Percentiles rank a stretch among this genome's conserved stretches.
phyloP scores from a whole-genome alignment of 768 basidiomycete species.

The Mycena haematopus region DNA sequence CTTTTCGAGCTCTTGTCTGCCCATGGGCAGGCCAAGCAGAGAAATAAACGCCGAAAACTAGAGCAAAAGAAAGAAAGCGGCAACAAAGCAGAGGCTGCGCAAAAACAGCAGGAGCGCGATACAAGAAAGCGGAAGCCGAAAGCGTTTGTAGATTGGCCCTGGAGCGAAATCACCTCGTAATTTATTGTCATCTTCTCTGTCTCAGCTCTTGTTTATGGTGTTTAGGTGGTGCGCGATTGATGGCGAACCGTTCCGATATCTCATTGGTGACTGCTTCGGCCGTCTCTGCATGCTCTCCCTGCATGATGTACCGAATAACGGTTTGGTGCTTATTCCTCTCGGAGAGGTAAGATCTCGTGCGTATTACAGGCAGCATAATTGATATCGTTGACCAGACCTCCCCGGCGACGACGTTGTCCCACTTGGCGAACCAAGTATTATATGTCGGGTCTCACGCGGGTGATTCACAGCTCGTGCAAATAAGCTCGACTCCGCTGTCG shows the following conservation, averaged over 20 bases:
- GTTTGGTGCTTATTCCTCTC: slow-evolving; percentile 43
- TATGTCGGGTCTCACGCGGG: slow-evolving; percentile 86
- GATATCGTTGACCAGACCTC: slow-evolving; percentile 58
- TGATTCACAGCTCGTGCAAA: slow-evolving; percentile 77
- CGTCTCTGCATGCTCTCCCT: slow-evolving; percentile 70
- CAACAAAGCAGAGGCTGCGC: slow-evolving; percentile 52
- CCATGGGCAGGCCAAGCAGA: slow-evolving; percentile 57
- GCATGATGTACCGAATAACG: slow-evolving; percentile 47
- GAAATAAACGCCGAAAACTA: slow-evolving; percentile 58
- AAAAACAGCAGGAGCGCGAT: slow-evolving; percentile 65
- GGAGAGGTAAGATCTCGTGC: slow-evolving; percentile 12
- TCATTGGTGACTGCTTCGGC: slow-evolving; percentile 78
- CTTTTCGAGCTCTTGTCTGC: slow-evolving; percentile 63
- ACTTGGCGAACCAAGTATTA: slow-evolving; percentile 71
- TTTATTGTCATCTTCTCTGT: slow-evolving; percentile 32
- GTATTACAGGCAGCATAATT: neutral
- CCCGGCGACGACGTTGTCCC: slow-evolving; percentile 71
- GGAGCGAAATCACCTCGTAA: slow-evolving; percentile 75
- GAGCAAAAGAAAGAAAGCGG: slow-evolving; percentile 57
- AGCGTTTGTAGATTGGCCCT: slow-evolving; percentile 74
- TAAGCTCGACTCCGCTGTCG: slow-evolving; percentile 56
- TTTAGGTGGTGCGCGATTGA: slow-evolving; percentile 61
- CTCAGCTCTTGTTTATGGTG: slow-evolving; percentile 4
- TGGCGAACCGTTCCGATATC: slow-evolving; percentile 49
- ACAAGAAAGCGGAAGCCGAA: slow-evolving; percentile 59